A percentile compares a stretch with the other conserved stretches of the same genome.
Evolutionary conservation across 768 basidiomycete genomes (phyloP).

Genomic region (Mycena chlorophos): DNA sequence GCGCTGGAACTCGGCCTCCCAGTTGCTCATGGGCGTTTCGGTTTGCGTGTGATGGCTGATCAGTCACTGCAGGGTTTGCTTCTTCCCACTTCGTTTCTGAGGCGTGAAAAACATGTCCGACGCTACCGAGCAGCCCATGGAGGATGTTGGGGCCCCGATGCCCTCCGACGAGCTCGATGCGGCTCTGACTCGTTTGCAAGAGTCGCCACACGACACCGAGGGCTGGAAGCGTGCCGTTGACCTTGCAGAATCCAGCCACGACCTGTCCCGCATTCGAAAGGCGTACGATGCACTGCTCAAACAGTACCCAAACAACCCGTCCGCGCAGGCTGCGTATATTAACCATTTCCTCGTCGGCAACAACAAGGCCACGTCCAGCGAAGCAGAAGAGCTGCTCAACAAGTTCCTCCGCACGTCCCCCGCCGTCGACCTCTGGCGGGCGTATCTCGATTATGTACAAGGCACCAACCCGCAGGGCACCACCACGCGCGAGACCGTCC

Average conservation of each 20-base stretch:
- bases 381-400: slow-evolving; percentile 88
- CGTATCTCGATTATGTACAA: slow-evolving; percentile 91
- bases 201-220: slow-evolving; percentile 74
- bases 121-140: slow-evolving; percentile 29
- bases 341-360: slow-evolving; percentile 71
- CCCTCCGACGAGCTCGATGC: slow-evolving; percentile 63
- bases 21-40: not conserved
- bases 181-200: slow-evolving; percentile 58
- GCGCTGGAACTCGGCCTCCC: not conserved
- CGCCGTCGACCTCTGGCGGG: slow-evolving; percentile 88
- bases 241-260: slow-evolving; percentile 72
- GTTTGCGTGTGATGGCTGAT: not conserved
- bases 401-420: slow-evolving; percentile 83
- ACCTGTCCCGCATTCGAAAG: slow-evolving; percentile 76
- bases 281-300: slow-evolving; percentile 82
- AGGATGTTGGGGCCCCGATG: slow-evolving; percentile 38
- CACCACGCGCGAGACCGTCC: slow-evolving; percentile 71
- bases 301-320: slow-evolving; percentile 90
- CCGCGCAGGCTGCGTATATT: slow-evolving; percentile 84
- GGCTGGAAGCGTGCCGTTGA: slow-evolving; percentile 77
- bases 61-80: not conserved
- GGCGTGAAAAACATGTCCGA: slow-evolving; percentile 12
- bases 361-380: slow-evolving; percentile 63
- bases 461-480: slow-evolving; percentile 65
- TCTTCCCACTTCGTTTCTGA: not conserved